Evolutionary conservation across 257 asterid species (phyloP), one percentile per base, ranked within the genome.

Genomic region (Thymus quinquecostatus): DNA sequence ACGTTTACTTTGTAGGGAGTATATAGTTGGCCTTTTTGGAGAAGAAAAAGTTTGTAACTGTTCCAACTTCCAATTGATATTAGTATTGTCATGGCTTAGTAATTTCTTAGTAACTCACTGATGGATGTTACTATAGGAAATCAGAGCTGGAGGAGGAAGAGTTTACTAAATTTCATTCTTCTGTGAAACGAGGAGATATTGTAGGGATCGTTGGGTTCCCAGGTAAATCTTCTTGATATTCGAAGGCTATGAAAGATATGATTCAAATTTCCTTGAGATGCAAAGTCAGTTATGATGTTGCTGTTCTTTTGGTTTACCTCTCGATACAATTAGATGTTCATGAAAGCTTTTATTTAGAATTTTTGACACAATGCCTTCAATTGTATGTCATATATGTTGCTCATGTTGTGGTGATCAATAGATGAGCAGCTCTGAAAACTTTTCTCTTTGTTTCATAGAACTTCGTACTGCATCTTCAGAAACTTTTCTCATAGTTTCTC

Each of bases 181-280:
- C 88, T 4, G 98, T 90, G 75, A 92, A 92, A 78, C 86, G 96
- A 45, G 97, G 97, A 33, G 96, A 90, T 80, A 70, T 90, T 64
- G 95, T 90, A 44, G 98, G 98, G 28, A 87, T 88, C 49, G 51
- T 79, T 80, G 98, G 96, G n/a, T 88, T 82, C 80, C 98, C 97
- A 84, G 98, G 98, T 63, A 56, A 43, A 9, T 29, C 34, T 14
- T 5, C 2, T 9, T 10, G 30, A 5, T 9, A 38, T 32, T 11
- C 13, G 49, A 44, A 44, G 9, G 49, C 49, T 44, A 44, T 44
- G 49, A 44, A 6, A 44, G 8, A 44, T 44, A 44, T 44, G 12
- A 10, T 44, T 38, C 6, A 38, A 38, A 38, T 38, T 38, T 7
- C 6, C 41, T 38, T 38, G 6, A 4, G 41, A 38, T 38, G 41